Percentiles rank a stretch among this genome's conserved stretches.
phyloP scores from a whole-genome alignment of 179 eudicot genomes.

The Actinidia polygama region DNA sequence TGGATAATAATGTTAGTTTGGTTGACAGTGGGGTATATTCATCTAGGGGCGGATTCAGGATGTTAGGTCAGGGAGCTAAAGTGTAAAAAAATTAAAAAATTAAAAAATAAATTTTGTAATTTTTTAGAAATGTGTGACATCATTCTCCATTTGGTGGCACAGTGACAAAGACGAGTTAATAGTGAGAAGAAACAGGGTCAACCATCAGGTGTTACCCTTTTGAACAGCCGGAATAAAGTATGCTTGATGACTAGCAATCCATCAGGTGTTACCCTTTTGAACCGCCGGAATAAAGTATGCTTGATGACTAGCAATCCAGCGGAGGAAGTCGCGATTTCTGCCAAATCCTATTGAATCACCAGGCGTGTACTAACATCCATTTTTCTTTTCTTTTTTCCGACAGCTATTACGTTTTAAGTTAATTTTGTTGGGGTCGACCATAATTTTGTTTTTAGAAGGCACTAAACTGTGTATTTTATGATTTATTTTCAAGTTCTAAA shows the following conservation, averaged over 20 bases:
- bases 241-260: too few species aligned
- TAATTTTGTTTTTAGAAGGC: background rate
- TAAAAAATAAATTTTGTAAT: too few species aligned
- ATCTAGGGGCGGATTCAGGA: too few species aligned
- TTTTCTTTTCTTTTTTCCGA: background rate
- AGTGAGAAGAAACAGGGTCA: slow-evolving; percentile 96
- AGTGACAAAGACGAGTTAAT: slow-evolving; percentile 81
- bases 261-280: too few species aligned
- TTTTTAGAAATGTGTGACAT: background rate
- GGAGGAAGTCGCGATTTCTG: slow-evolving; percentile 90
- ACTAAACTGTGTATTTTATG: background rate
- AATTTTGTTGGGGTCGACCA: background rate
- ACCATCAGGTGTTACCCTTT: slow-evolving; percentile 83
- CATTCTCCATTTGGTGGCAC: slow-evolving; percentile 23
- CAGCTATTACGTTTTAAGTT: background rate
- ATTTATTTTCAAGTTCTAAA: background rate
- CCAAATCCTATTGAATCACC: slow-evolving; percentile 71
- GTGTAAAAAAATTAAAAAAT: too few species aligned
- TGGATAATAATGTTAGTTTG: too few species aligned
- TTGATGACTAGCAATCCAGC: slow-evolving; percentile 89
- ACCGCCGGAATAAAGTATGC: slow-evolving; percentile 77
- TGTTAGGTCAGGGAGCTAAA: too few species aligned
- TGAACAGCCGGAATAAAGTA: too few species aligned
- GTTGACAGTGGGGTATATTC: too few species aligned
- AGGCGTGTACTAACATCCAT: background rate